These are phyloP conservation scores for Phytophthora europaea DNA, from an alignment of 352 stramenopile genomes.

Conservation along the genomic window DNA sequence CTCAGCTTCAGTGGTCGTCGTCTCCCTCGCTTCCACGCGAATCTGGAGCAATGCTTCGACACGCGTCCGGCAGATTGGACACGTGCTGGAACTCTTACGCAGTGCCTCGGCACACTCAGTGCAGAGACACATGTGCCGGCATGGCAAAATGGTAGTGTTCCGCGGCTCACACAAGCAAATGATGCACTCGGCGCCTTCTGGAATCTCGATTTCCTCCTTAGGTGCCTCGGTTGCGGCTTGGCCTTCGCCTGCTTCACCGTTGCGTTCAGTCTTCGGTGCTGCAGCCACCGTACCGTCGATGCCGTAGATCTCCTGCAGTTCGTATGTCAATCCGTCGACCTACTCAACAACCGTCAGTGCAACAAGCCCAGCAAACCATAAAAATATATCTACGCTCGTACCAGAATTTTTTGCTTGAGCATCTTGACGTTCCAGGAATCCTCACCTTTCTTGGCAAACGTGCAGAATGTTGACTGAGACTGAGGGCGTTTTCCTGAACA, in stretches of 20 bases:
- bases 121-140: conserved; percentile 91
- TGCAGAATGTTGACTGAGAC: conserved; percentile 86
- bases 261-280: conserved; percentile 48
- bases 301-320: conserved; percentile 91
- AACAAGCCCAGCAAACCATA: background rate
- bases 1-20: conserved; percentile 25
- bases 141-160: conserved; percentile 87
- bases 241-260: conserved; percentile 28
- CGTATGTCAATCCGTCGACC: conserved; percentile 82
- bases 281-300: conserved; percentile 80
- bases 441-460: conserved; percentile 61
- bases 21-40: conserved; percentile 64
- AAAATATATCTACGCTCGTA: conserved; percentile 16
- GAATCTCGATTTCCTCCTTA: conserved; percentile 70
- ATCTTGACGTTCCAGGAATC: conserved; percentile 72
- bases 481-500: conserved; percentile 52
- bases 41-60: conserved; percentile 88
- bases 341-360: conserved; percentile 28
- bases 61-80: conserved; percentile 81
- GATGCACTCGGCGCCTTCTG: conserved; percentile 88
- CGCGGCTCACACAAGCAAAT: conserved; percentile 87
- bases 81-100: conserved; percentile 76
- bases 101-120: conserved; percentile 81
- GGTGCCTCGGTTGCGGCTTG: conserved; percentile 33
- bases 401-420: conserved; percentile 87